Base-by-base conservation (phyloP, 1,284 basidiomycete genomes). In the Leccinum griseonigrum region DNA sequence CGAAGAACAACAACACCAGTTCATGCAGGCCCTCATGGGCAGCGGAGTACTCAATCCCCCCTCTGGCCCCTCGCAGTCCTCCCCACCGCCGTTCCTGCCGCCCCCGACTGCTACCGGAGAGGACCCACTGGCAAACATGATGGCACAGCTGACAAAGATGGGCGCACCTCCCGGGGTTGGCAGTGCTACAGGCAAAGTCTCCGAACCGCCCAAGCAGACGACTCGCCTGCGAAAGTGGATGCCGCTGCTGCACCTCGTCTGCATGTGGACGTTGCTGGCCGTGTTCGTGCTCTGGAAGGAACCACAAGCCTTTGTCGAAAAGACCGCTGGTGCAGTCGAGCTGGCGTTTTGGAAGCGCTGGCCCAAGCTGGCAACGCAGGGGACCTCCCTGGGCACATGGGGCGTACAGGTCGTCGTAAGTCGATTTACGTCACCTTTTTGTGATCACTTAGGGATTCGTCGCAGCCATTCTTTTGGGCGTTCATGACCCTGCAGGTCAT, bases 381-480 rank as follows among this genome's bases (percentile, higher is more conserved):
- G 67, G 28, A 54, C 66, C 26, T 59, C 69, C 62, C 69, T 67
- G 38, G 71, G 74, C 60, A 63, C 64, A 9, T 83, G 79, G 77
- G 78, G 78, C n/a, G 79, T 87, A 11, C 81, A 85, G 64, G 67
- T 78, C 61, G 79, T 86, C 68, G 87, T 89, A 67, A 69, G 84
- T 43, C 52, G 1, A 26, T 9, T 48, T 9, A 9, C 26, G 22
- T 13, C 18, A 22, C 22, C 22, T 9, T 18, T 22, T 58, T 52
- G 54, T 2, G 40, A 14, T 26, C 5, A 18, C 48, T 54, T 7
- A 56, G 54, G 59, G 60, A 60, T 63, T 51, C 14, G 6, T 68
- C 0, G 10, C 64, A 92, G 90, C 85, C 88, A 1, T 91, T 92
- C 77, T 90, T 92, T 73, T 90, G 87, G 85, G 86, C 83, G 16